Evolutionary conservation across 2,329 filamentous ascomycete genomes (phyloP), one percentile per base, ranked within the genome.

Genomic region (Hypoxylon sp.): DNA sequence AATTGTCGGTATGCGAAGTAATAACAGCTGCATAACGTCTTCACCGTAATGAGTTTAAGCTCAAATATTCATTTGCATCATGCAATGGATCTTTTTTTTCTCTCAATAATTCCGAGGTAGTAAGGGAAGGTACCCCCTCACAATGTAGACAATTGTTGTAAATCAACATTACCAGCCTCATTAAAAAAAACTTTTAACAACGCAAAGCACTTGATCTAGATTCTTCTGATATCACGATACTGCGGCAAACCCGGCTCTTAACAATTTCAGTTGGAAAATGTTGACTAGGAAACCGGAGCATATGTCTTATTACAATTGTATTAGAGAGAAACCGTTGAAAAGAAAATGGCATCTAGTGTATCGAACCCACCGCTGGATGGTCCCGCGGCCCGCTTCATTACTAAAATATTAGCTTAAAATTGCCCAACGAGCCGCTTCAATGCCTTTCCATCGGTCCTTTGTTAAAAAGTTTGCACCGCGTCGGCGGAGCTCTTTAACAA

Each of bases 231-330:
- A 53, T 52, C 62, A 57, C 19, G n/a, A 21, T 51, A 50, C 34
- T 21, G 25, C 52, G 32, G 43, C 45, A 65, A 53, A 49, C 46
- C 48, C 63, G 48, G 49, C 65, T 56, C 51, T 50, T 62, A 14
- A 64, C 36, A 59, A 57, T 67, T 59, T 60, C 61, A 17, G 46
- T 53, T 52, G 19, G 19, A 32, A 43, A 41, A 10, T 60, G 71
- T 73, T 62, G 68, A 60, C 68, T 48, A 63, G 68, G 70, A 60
- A 67, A 75, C 67, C 67, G 68, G 67, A 52, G 49, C 45, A 30
- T 50, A 66, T 72, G 69, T 74, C 65, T 74, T 61, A 69, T 67
- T 67, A 58, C 34, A 32, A 56, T 49, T 17, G 51, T 60, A 66
- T 58, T 59, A 51, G 41, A 58, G 49, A 61, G 58, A 58, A 55